phyloP scores from a whole-genome alignment of 2,329 filamentous ascomycete genomes.

The Xylaria sp. region DNA sequence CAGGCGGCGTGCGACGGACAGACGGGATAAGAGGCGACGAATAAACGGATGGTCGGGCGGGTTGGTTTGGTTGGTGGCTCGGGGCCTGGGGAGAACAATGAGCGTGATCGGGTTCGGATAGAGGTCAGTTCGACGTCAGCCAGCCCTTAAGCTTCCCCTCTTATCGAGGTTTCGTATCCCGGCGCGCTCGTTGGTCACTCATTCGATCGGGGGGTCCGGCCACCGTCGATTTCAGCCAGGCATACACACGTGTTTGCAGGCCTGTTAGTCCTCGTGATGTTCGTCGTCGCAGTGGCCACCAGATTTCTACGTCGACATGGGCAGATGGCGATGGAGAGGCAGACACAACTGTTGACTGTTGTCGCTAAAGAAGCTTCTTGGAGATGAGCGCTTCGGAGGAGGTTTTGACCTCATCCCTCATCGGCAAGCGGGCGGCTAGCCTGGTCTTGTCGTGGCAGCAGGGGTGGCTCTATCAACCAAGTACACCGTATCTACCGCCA shows the following conservation, averaged over 20 bases:
- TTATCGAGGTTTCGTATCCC: constrained; percentile 37
- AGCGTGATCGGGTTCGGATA: constrained; percentile 28
- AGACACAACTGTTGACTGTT: constrained; percentile 32
- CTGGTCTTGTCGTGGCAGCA: constrained; percentile 29
- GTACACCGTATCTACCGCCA: constrained; percentile 4
- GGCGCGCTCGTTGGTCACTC: constrained; percentile 30
- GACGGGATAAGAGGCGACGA: constrained; percentile 27
- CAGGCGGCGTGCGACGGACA: constrained; percentile 50
- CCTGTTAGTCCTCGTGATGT: neutral
- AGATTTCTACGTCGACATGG: neutral
- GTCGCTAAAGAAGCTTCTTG: constrained; percentile 33
- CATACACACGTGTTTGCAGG: constrained; percentile 10
- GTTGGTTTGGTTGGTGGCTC: constrained; percentile 3
- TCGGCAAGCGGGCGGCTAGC: constrained; percentile 31
- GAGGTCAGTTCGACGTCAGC: constrained; percentile 41
- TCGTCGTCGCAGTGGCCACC: constrained; percentile 3
- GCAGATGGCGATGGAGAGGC: constrained; percentile 17
- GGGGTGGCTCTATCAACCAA: constrained; percentile 32
- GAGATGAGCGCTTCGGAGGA: constrained; percentile 35
- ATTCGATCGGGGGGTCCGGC: constrained; percentile 33
- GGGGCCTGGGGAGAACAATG: constrained; percentile 10
- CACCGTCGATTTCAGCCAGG: constrained; percentile 23
- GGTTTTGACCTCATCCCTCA: constrained; percentile 36
- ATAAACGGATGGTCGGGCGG: constrained; percentile 10
- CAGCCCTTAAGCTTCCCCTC: constrained; percentile 38